These are phyloP conservation scores for Trichoderma sp. DNA, from an alignment of 2,329 filamentous ascomycete species.

Conservation along the genomic window DNA sequence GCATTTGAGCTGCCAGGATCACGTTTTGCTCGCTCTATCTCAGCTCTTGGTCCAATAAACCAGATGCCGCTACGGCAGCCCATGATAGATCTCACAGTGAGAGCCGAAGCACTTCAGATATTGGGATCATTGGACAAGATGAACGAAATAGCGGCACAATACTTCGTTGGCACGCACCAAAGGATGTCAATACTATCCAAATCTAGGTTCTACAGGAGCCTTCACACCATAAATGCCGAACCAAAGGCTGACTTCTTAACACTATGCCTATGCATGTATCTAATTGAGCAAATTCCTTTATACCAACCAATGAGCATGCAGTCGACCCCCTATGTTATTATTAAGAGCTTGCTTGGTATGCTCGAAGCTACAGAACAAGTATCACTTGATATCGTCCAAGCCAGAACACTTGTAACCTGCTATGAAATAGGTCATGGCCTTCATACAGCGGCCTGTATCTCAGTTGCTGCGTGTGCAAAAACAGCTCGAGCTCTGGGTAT, in stretches of 20 bases:
- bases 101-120: not conserved
- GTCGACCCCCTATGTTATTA: not conserved
- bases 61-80: not conserved
- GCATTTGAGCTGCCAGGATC: not conserved
- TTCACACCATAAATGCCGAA: not conserved
- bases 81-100: not conserved
- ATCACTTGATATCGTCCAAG: not conserved
- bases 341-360: not conserved
- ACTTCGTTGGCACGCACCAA: not conserved
- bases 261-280: not conserved
- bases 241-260: not conserved
- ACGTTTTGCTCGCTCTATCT: not conserved
- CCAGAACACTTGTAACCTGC: not conserved
- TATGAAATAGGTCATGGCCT: not conserved
- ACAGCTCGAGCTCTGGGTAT: not conserved
- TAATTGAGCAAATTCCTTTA: not conserved
- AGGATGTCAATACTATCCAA: not conserved
- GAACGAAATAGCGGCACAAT: not conserved
- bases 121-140: not conserved
- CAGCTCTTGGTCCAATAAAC: not conserved
- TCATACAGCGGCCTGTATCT: not conserved
- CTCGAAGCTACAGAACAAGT: not conserved
- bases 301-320: not conserved
- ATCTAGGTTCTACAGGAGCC: not conserved
- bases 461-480: not conserved